phyloP scores from a whole-genome alignment of 1,139 yeast species.

The Tardiomyces digboiensis region DNA sequence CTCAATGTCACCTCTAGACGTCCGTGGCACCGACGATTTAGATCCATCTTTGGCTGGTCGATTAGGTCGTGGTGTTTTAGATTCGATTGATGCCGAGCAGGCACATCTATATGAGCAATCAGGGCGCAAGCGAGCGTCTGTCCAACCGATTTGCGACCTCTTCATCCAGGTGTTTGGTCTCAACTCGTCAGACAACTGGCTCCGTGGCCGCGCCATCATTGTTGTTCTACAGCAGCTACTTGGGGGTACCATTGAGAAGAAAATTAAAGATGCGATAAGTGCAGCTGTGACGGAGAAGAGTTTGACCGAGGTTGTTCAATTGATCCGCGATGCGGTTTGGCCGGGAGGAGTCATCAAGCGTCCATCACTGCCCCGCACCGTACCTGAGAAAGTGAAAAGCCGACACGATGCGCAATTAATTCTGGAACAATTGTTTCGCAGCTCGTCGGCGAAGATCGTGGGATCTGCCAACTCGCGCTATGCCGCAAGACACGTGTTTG shows the following conservation, averaged over 20 bases:
- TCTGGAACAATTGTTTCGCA: conserved; percentile 48
- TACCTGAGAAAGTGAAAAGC: conserved; percentile 42
- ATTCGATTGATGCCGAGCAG: neutral
- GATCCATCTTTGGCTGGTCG: neutral
- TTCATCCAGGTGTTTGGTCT: conserved; percentile 63
- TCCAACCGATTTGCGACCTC: conserved; percentile 75
- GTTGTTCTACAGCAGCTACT: conserved; percentile 76
- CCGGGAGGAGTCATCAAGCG: conserved; percentile 40
- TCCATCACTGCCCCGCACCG: conserved; percentile 32
- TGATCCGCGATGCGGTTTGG: conserved; percentile 45
- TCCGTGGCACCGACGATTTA: neutral
- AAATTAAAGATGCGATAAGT: conserved; percentile 42
- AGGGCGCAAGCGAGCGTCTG: conserved; percentile 37
- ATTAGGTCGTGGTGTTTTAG: neutral
- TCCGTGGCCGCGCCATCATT: conserved; percentile 75
- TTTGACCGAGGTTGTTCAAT: conserved; percentile 36
- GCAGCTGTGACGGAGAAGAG: conserved; percentile 38
- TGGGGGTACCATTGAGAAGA: conserved; percentile 82
- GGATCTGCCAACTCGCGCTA: conserved; percentile 55
- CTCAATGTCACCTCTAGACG: too few relatives aligned
- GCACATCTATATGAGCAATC: conserved; percentile 2
- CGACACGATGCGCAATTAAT: conserved; percentile 51
- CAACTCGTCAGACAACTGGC: conserved; percentile 57
- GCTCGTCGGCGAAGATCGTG: conserved; percentile 63
- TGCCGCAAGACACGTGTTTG: conserved; percentile 54